phyloP scores from a whole-genome alignment of 805 yeast genomes.

The Suhomyces vadensis region DNA sequence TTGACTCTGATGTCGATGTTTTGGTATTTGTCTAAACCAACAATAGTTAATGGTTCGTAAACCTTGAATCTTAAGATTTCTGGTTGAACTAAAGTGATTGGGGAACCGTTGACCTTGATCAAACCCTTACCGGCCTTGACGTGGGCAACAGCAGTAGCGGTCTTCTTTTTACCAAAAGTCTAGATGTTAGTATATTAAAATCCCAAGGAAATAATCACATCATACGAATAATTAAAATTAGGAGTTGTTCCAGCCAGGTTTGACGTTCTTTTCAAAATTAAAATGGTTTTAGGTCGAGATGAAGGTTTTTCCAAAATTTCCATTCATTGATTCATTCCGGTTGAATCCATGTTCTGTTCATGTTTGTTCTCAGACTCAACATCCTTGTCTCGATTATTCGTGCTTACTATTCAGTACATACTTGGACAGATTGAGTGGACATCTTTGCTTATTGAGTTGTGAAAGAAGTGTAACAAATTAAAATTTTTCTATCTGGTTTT shows the following conservation, averaged over 20 bases:
- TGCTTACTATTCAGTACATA: slow-evolving; percentile 46
- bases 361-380: background rate
- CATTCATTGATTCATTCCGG: background rate
- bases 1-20: slow-evolving; percentile 98
- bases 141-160: slow-evolving; percentile 99
- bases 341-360: background rate
- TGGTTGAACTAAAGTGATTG: slow-evolving; percentile 98
- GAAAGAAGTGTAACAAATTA: slow-evolving; percentile 11
- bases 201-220: too few species aligned
- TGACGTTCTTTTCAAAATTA: too few species aligned
- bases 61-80: slow-evolving; percentile 99
- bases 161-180: slow-evolving; percentile 99
- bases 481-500: slow-evolving; percentile 12
- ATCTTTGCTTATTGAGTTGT: slow-evolving; percentile 32
- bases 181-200: slow-evolving; percentile 44
- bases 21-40: slow-evolving; percentile 98
- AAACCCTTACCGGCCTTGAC: slow-evolving; percentile 99
- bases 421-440: slow-evolving; percentile 89
- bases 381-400: background rate
- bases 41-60: slow-evolving; percentile 98
- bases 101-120: slow-evolving; percentile 98
- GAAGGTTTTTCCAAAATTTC: background rate
- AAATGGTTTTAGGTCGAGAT: too few species aligned
- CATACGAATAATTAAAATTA: too few species aligned
- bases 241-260: too few species aligned